These are phyloP conservation scores for Solanum piurae DNA, from an alignment of 257 asterid species.

Conservation along the genomic window DNA sequence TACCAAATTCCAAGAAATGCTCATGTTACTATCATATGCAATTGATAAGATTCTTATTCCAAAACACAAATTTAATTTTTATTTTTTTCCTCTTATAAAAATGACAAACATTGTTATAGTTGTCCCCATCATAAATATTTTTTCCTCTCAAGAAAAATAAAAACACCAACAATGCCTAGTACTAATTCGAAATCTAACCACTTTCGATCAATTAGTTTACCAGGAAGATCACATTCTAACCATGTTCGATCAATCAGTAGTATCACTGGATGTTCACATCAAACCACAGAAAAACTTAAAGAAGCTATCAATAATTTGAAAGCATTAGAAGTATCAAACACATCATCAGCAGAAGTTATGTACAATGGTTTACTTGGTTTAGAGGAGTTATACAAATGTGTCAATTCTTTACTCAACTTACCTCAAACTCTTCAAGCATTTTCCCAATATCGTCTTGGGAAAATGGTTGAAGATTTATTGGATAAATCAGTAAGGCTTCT, in stretches of 20 bases:
- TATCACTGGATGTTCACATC: conserved; percentile 20
- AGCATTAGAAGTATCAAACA: background rate
- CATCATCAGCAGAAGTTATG: background rate
- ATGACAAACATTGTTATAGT: background rate
- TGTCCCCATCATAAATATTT: background rate
- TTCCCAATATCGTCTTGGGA: background rate
- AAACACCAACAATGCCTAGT: background rate
- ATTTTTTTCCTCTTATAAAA: background rate
- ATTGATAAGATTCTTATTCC: conserved; percentile 1
- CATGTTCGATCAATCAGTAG: conserved; percentile 20
- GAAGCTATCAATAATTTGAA: conserved; percentile 12
- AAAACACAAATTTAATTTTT: background rate
- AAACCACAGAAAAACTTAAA: conserved; percentile 12
- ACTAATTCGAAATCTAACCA: conserved; percentile 1
- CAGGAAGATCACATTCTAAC: conserved; percentile 10
- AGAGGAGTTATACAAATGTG: conserved; percentile 6
- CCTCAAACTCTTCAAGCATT: conserved; percentile 14
- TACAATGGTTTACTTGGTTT: background rate
- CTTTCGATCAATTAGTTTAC: background rate
- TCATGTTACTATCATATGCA: conserved; percentile 6
- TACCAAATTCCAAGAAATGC: conserved; percentile 5
- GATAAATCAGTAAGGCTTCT: conserved; percentile 6
- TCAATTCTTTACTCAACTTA: conserved; percentile 7
- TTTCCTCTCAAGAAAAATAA: background rate
- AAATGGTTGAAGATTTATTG: conserved; percentile 4